Conservation (phyloP, 2,329 filamentous ascomycete genomes). For the Lecanicillium sp. region DNA sequence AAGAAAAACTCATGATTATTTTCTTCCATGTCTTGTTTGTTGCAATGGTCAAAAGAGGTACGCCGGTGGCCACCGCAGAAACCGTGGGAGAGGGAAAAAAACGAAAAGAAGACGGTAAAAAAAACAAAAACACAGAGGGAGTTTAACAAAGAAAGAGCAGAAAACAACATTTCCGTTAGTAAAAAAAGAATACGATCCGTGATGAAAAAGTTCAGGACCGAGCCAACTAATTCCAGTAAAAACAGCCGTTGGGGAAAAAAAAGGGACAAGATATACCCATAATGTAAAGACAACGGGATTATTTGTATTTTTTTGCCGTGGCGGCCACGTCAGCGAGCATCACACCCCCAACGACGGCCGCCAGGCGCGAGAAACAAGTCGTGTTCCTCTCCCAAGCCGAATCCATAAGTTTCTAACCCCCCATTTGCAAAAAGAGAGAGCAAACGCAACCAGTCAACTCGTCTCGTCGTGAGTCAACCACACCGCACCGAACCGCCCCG, state of each 20-base stretch:
- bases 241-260: slow-evolving; percentile 11
- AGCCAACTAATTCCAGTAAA: slow-evolving; percentile 13
- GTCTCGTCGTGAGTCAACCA: slow-evolving; percentile 8
- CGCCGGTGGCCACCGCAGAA: slow-evolving; percentile 14
- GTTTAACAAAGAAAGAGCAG: slow-evolving; percentile 17
- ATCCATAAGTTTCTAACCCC: slow-evolving; percentile 7
- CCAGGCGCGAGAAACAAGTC: slow-evolving; percentile 9
- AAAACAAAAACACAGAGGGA: slow-evolving; percentile 1
- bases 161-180: slow-evolving; percentile 27
- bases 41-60: slow-evolving; percentile 10
- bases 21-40: not conserved
- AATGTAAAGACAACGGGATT: slow-evolving; percentile 19
- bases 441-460: slow-evolving; percentile 12
- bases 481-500: not conserved
- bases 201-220: slow-evolving; percentile 6
- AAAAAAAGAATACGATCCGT: slow-evolving; percentile 16
- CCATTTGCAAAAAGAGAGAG: slow-evolving; percentile 12
- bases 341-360: too few relatives aligned
- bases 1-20: slow-evolving; percentile 1
- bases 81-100: slow-evolving; percentile 16
- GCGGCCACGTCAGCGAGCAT: not conserved
- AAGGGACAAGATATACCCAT: slow-evolving; percentile 29
- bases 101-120: slow-evolving; percentile 18
- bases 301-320: slow-evolving; percentile 7
- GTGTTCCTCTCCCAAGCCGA: slow-evolving; percentile 10